Percentiles rank a stretch among this genome's conserved stretches.
Evolutionary conservation across 495 filamentous ascomycete genomes (phyloP).

Genomic region (Pseudoneurospora amorphoporcata): DNA sequence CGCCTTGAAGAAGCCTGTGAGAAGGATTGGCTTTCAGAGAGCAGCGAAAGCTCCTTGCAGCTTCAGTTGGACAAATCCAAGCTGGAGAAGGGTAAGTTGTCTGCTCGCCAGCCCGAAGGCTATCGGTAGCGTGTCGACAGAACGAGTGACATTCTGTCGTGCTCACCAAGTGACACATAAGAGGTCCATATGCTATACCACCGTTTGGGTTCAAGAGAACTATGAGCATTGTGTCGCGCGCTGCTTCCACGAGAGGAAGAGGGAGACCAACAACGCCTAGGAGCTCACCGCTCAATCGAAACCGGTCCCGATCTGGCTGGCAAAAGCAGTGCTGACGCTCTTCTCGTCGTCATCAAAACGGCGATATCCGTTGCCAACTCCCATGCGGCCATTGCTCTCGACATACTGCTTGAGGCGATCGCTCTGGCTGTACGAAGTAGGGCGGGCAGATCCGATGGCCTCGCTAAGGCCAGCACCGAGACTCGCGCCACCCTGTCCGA

Average conservation of each 20-base stretch:
- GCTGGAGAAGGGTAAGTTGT: background rate
- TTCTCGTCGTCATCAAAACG: slow-evolving; percentile 89
- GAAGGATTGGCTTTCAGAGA: background rate
- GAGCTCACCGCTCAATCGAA: slow-evolving; percentile 65
- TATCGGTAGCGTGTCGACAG: background rate
- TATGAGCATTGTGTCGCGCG: background rate
- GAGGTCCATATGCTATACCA: background rate
- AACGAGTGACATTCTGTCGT: background rate
- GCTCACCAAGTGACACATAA: background rate
- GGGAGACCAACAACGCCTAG: background rate
- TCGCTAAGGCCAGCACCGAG: slow-evolving; percentile 70
- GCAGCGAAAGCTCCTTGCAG: background rate
- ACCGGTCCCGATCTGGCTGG: slow-evolving; percentile 74
- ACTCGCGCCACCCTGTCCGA: slow-evolving; percentile 63
- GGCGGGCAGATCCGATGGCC: slow-evolving; percentile 35
- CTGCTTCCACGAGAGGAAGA: background rate
- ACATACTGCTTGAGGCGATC: slow-evolving; percentile 83
- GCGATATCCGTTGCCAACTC: slow-evolving; percentile 62
- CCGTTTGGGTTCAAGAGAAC: background rate
- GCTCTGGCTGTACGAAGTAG: slow-evolving; percentile 38
- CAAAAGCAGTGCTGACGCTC: slow-evolving; percentile 91
- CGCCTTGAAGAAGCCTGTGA: background rate
- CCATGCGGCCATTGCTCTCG: slow-evolving; percentile 51
- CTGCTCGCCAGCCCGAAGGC: background rate
- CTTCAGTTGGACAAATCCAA: background rate